Evolutionary conservation across 495 filamentous ascomycete species (phyloP).

Genomic region (Cladorrhinum samala): DNA sequence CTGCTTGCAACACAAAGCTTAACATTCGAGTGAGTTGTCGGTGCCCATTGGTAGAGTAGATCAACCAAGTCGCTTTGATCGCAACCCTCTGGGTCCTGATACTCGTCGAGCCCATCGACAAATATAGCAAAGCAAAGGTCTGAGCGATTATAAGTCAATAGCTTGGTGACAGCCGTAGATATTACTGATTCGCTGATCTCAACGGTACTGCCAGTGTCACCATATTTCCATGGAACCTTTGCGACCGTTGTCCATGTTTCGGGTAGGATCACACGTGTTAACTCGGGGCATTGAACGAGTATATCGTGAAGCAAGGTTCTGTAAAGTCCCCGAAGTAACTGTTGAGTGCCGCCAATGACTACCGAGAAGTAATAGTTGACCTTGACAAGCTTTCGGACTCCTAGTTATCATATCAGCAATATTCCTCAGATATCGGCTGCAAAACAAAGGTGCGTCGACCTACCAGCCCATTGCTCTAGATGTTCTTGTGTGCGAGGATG

Average conservation of each 20-base stretch:
- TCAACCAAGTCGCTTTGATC: constrained; percentile 7
- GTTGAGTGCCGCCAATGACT: not conserved
- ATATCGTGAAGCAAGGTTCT: constrained; percentile 4
- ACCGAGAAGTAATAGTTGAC: constrained; percentile 6
- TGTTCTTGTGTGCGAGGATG: not conserved
- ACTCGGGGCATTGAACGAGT: not conserved
- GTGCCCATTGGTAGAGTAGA: constrained; percentile 4
- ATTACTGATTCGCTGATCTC: not conserved
- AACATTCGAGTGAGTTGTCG: constrained; percentile 15
- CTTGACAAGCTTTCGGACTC: not conserved
- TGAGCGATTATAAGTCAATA: not conserved
- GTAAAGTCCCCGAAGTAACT: not conserved
- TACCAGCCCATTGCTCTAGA: constrained; percentile 5
- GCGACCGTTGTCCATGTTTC: not conserved
- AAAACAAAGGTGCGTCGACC: too few species aligned
- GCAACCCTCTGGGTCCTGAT: constrained; percentile 7
- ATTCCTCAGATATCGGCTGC: too few species aligned
- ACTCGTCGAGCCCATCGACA: constrained; percentile 34
- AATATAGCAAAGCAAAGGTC: not conserved
- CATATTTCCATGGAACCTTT: not conserved
- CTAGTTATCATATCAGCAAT: not conserved
- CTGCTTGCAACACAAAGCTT: constrained; percentile 42
- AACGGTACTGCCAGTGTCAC: not conserved
- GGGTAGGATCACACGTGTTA: not conserved
- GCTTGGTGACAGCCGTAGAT: not conserved